Conservation (phyloP, 441 rosid species). For the Omphalea diandra region DNA sequence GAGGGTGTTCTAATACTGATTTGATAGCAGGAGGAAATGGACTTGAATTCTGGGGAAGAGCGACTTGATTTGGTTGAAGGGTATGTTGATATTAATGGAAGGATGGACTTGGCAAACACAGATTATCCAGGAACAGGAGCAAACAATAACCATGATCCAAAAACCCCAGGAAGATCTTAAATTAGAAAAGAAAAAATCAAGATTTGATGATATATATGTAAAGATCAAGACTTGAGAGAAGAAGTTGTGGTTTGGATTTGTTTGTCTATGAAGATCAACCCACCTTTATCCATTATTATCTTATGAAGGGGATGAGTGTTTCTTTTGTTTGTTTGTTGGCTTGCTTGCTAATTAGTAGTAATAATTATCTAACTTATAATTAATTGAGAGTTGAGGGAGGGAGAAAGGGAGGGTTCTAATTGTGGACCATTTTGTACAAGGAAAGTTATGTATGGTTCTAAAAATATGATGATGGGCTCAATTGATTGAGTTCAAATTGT, state of each 20-base stretch:
- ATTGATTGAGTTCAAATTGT: neutral
- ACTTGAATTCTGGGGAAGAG: conserved; percentile 25
- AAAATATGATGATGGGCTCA: neutral
- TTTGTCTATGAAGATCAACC: neutral
- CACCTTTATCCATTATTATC: neutral
- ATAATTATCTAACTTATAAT: neutral
- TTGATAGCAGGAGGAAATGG: conserved; percentile 34
- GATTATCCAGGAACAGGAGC: conserved; percentile 84
- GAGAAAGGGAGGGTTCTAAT: neutral
- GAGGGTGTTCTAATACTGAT: neutral
- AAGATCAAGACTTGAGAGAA: neutral
- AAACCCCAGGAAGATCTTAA: conserved; percentile 52
- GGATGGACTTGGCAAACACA: conserved; percentile 49
- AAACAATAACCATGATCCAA: conserved; percentile 70
- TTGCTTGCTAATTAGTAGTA: neutral
- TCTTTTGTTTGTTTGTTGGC: neutral
- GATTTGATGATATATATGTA: neutral
- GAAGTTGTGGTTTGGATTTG: neutral
- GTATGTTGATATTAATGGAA: conserved; percentile 31
- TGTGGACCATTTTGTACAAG: neutral
- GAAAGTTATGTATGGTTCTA: neutral
- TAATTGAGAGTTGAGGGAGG: too few relatives aligned
- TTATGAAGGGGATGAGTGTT: neutral
- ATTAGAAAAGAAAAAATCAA: conserved; percentile 5
- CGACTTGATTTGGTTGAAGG: conserved; percentile 17